Base-by-base conservation (phyloP, 2,329 filamentous ascomycete genomes). In the Cytospora piceae region DNA sequence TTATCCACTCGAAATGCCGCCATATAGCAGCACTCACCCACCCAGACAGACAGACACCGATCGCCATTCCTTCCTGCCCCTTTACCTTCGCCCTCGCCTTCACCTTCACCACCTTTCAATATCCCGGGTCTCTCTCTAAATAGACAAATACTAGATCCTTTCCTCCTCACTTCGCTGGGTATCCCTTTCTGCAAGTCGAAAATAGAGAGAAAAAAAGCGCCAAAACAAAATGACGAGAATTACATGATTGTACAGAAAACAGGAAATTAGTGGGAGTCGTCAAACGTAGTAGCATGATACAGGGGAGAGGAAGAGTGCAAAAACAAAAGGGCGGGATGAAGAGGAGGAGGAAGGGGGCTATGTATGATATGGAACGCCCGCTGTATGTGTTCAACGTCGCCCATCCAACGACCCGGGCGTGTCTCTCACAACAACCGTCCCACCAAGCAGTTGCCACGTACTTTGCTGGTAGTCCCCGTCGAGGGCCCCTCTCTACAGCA, bases 231-330 rank as follows among this genome's bases (percentile, higher is more conserved):
- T 61, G 49, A 65, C 60, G 29, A 58, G 53, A 57, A 69, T 63
- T 67, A 67, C 65, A 64, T 62, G 56, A 46, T 65, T 61, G 61
- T 64, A 69, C 58, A 66, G 59, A 69, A 67, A 42, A 39, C 37
- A 34, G 60, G 14, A 39, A 42, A 42, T 53, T 39, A 66, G 29
- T 24, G 29, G 57, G 42, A 63, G 42, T 67, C 65, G 61, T 67
- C 57, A 67, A 60, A 65, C 56, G 56, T 64, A 64, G 61, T 54
- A 63, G 56, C 65, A 61, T 67, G 57, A 67, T 67, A 64, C 61
- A 62, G 42, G 46, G 42, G 49, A 61, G 39, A 55, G 29, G 29
- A 51, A 63, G 58, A 34, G 62, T 27, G 55, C 46, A 39, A 34
- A 68, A 29, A 54, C 37, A 58, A 46, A 51, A 42, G 49, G 58